Evolutionary conservation across 345 rosid species (phyloP), one percentile per base, ranked within the genome.

Genomic region (Populus davidiana): DNA sequence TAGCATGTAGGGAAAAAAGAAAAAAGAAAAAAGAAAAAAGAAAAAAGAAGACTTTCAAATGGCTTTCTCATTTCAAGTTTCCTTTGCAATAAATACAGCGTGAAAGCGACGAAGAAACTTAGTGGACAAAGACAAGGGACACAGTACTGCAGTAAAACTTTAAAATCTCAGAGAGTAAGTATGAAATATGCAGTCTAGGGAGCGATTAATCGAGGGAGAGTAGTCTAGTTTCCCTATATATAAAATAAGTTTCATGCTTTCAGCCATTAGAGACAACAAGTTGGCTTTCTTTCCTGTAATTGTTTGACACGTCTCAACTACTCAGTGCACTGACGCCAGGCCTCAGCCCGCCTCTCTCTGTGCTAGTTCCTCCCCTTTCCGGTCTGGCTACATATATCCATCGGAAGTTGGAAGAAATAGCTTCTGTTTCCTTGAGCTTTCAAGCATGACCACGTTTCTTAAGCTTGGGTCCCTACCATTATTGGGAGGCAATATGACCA

Each of bases 381-480:
- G 33, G 39, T 33, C 23, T 33, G 10, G 6, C 27, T 16, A 41
- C 43, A 8, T 25, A 25, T 25, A 25, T 9, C 63, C 63, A 56
- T 56, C 11, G 12, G 29, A 56, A 52, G 59, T 6, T 20, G 20
- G 59, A 20, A 52, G 59, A 52, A 52, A 10, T n/a, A n/a, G 3
- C 63, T 56, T 23, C 63, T 0, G 27, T 56, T 10, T 56, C 5
- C 25, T 56, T 23, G n/a, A n/a, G 27, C 27, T 67, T 36, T 20
- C 70, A 67, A 6, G 1, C 3, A 38, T 18, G 18, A 80, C 52
- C 80, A 73, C 54, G 67, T 36, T 67, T 71, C 70, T 86, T 4
- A 82, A 56, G 61, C 76, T 84, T 54, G 76, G 79, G 0, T 69
- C 80, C 73, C 64, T 77, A 25, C 47, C 75, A 2, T 7, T 70